Percentiles rank a stretch among this genome's conserved stretches.
Conservation (phyloP, 2,329 filamentous ascomycete genomes). For the Dothidotthia symphoricarpi region DNA sequence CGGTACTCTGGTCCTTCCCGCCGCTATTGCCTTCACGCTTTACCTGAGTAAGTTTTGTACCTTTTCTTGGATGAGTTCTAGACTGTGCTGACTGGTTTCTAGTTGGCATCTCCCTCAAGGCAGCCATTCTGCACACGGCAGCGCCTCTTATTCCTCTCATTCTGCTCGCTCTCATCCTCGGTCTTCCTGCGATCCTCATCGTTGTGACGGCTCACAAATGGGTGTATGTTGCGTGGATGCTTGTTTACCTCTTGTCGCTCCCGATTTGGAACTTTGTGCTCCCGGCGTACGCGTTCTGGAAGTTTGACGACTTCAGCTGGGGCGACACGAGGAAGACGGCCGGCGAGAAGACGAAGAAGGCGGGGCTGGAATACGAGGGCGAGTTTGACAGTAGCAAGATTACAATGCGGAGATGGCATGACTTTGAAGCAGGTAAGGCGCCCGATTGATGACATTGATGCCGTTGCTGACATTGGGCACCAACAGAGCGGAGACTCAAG, state of each 20-base stretch:
- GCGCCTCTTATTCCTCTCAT: conserved; percentile 88
- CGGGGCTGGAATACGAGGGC: conserved; percentile 81
- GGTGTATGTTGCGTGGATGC: conserved; percentile 94
- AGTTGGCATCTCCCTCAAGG: conserved; percentile 83
- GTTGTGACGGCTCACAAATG: conserved; percentile 89
- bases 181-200: conserved; percentile 88
- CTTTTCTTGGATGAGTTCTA: conserved; percentile 1
- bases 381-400: conserved; percentile 99
- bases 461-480: conserved; percentile 26
- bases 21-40: conserved; percentile 94
- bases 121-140: conserved; percentile 53
- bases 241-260: conserved; percentile 88
- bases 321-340: conserved; percentile 95
- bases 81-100: conserved; percentile 27
- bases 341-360: conserved; percentile 85
- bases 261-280: conserved; percentile 98
- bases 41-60: conserved; percentile 73
- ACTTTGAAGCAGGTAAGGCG: conserved; percentile 75
- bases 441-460: conserved; percentile 8
- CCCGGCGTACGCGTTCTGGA: conserved; percentile 95
- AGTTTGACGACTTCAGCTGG: conserved; percentile 99
- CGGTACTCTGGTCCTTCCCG: conserved; percentile 90
- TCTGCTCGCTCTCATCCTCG: conserved; percentile 84
- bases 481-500: conserved; percentile 46
- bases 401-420: conserved; percentile 95